Base-by-base conservation (phyloP, 441 rosid genomes). In the Hypseocharis bilobata region DNA sequence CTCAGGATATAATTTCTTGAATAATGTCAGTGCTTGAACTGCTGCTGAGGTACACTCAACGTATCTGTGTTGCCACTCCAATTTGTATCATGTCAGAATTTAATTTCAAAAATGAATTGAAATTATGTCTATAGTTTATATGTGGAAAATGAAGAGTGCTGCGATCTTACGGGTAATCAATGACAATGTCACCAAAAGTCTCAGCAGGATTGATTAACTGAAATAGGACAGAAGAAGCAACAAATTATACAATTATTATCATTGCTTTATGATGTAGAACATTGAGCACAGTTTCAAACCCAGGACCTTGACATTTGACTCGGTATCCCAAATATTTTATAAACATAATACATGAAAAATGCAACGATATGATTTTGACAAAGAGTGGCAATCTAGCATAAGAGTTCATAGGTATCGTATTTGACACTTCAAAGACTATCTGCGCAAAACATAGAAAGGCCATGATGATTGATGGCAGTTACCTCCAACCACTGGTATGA, bases 131-230 rank as follows among this genome's bases (percentile, higher is more conserved):
- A 7, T 5, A 16, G 17, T 29, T 3, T 13, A 57, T 11, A n/a
- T 36, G 6, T 26, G 2, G 25, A 7, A 2, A 42, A 16, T 2
- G 27, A 17, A 4, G 27, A 17, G 17, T 16, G 38, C 30, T 59
- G 62, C 17, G 3, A 27, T 32, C 76, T 72, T 68, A 72, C 72
- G 72, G 68, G 30, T 72, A 68, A 77, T 93, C 97, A 57, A 93
- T 88, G 47, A 93, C 93, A 34, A 93, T 88, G 77, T 93, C 99
- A 23, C 97, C 99, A 83, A 93, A 93, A 51, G 99, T 91, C 83
- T 93, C 97, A 19, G 99, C 97, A 20, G 97, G 97, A 73, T 72
- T 72, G 23, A 72, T 63, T 20, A 67, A 29, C 76, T 72, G 72
- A 63, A 23, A 45, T 47, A 25, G 64, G 40, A 32, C 63, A 62